Conservation (phyloP, 176 grass and related monocot genomes). For the Tillandsia leiboldiana region DNA sequence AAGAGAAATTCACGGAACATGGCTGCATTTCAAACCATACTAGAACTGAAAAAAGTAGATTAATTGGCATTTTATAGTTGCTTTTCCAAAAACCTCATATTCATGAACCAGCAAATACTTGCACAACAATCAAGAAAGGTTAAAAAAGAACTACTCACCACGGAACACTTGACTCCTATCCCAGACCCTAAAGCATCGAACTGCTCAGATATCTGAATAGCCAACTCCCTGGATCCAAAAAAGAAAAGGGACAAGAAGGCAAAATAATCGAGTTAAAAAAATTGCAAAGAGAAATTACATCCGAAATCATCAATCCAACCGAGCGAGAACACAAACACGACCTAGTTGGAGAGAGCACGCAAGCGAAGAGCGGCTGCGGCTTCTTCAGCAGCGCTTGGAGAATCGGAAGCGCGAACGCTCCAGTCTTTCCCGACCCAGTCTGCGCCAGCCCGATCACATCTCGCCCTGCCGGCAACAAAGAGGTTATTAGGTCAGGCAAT, state of each 20-base stretch:
- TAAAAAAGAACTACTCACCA: conserved; percentile 43
- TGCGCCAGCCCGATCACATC: conserved; percentile 82
- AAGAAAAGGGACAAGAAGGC: neutral
- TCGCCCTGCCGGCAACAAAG: conserved; percentile 32
- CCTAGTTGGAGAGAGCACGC: conserved; percentile 40
- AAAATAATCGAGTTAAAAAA: neutral
- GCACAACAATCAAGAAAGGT: neutral
- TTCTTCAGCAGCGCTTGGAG: conserved; percentile 56
- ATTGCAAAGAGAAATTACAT: neutral
- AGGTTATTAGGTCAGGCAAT: neutral
- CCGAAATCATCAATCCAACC: neutral
- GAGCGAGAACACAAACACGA: neutral
- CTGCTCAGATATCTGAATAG: conserved; percentile 90
- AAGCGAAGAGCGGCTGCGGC: conserved; percentile 64
- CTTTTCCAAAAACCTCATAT: too few species aligned
- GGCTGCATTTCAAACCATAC: too few species aligned
- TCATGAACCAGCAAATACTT: neutral
- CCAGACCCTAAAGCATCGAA: conserved; percentile 75
- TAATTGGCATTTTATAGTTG: too few species aligned
- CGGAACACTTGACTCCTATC: conserved; percentile 49
- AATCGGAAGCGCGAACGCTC: conserved; percentile 73
- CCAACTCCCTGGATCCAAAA: conserved; percentile 58
- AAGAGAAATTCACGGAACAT: too few species aligned
- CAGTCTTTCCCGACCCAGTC: conserved; percentile 91
- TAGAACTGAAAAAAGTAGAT: too few species aligned